Evolutionary conservation across 306 rosid genomes (phyloP).

Genomic region (Cicer chorassanicum): DNA sequence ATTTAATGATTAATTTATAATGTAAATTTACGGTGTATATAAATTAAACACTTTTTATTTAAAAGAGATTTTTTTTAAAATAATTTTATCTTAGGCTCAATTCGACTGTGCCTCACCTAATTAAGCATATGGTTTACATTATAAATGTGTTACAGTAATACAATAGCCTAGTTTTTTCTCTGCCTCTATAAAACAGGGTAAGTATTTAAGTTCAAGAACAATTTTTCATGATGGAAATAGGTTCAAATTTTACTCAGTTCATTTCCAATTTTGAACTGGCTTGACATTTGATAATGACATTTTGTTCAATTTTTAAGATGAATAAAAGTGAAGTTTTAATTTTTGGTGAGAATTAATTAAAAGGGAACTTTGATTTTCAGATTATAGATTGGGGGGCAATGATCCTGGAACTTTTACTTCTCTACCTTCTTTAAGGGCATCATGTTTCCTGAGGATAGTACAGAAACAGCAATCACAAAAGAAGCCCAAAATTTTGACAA

Average conservation of each 20-base stretch:
- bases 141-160: conserved; percentile 1
- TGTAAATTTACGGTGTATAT: too few relatives aligned
- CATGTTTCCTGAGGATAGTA: conserved; percentile 30
- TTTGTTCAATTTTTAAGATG: conserved; percentile 18
- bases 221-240: not conserved
- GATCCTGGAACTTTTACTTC: conserved; percentile 10
- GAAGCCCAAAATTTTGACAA: conserved; percentile 46
- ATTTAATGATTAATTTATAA: too few relatives aligned
- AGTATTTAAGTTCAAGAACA: conserved; percentile 9
- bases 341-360: not conserved
- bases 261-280: not conserved
- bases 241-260: not conserved
- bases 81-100: conserved; percentile 8
- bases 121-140: conserved; percentile 10
- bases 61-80: not conserved
- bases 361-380: conserved; percentile 1
- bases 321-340: not conserved
- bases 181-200: conserved; percentile 13
- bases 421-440: not conserved
- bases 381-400: not conserved
- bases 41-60: not conserved
- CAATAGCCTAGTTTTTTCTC: not conserved
- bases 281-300: conserved; percentile 5
- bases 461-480: conserved; percentile 37
- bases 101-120: not conserved